Base-by-base conservation (phyloP, 495 filamentous ascomycete genomes). In the Lasiosphaeria ovina region DNA sequence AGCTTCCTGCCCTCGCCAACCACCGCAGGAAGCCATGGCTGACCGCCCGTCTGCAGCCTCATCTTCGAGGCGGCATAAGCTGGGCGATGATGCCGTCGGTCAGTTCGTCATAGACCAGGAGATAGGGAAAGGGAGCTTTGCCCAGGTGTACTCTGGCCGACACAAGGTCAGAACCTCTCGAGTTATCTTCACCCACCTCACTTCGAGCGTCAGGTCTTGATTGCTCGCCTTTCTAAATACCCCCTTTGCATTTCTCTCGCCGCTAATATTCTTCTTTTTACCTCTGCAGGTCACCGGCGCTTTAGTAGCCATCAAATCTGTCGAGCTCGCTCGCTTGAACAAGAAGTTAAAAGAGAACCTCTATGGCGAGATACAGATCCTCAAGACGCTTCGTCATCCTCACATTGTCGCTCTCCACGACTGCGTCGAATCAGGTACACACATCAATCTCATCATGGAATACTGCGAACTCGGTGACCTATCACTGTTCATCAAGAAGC, bases 391-490 rank as follows among this genome's bases (percentile, higher is more conserved):
- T 16, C 89, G 93, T 51, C 95, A 98, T 74, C 94, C 94, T 33
- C 94, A 98, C 70, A 97, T 98, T 65, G 95, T 98, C 65, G 90
- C 92, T 55, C 85, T 98, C 53, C 92, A 94, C 76, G 91, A 96
- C 71, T 97, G 92, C 77, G 82, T 90, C 72, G 93, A 98, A 70
- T 87, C 90, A 4, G 75, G 82, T 6, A 86, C 87, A 17, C 91
- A 96, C 60, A 97, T 98, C 72, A 92, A 98, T 75, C 82, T 98
- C 17, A 88, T 98, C 51, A 98, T 98, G 95, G 95, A 98, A 72
- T 98, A 93, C 75, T 98, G 94, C 75, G 90, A 95, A 67, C 79
- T 98, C 36, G 92, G 94, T 34, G 94, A 98, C 68, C 73, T 98
- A 56, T 94, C 93, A 7, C 76, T 91, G 10, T 97, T 98, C 74